Evolutionary conservation across 352 stramenopile genomes (phyloP), one percentile per base, ranked within the genome.

Genomic region (Globisporangium splendens): DNA sequence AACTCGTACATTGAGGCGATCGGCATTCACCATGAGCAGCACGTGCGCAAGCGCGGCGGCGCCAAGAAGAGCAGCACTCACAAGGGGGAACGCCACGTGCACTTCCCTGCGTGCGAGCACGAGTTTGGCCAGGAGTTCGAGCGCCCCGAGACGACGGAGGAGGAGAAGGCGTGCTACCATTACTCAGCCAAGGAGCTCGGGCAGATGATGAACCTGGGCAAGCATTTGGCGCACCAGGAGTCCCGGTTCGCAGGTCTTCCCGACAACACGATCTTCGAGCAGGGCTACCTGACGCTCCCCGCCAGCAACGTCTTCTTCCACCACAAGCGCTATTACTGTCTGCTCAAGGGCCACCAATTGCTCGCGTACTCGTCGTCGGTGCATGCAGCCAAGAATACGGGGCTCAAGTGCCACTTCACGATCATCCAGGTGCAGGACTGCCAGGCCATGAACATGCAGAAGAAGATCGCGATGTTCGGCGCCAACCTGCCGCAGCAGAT

Each of bases 401-500:
- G 75, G 0, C 46, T 78, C 28, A 89, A 89, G 61, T 50, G 47
- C 22, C 62, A 75, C 39, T 71, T 91, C 21, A 68, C 67, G 2
- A 69, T 91, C 13, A 65, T 87, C 18, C 72, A 78, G 3, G 79
- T 87, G 1, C 75, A 89, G 46, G 81, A 91, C 63, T 81, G 70
- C 12, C 62, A 77, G 41, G 58, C 67, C 18, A 57, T 91, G 56
- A 74, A 77, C 4, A 78, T 72, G 59, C 71, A 83, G 42, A 79
- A 81, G 69, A 84, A 89, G 58, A 70, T 88, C 49, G 71, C 71
- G 39, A 59, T 83, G 18, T 89, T 89, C 48, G 81, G 81, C 14
- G 69, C 77, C 0, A 66, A 72, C 48, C 31, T 89, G 17, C 81
- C 81, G 4, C 31, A 66, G 0, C 64, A 83, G 10, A 65, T 91